phyloP scores from a whole-genome alignment of 495 filamentous ascomycete species.

The Sphaerosporella brunnea region DNA sequence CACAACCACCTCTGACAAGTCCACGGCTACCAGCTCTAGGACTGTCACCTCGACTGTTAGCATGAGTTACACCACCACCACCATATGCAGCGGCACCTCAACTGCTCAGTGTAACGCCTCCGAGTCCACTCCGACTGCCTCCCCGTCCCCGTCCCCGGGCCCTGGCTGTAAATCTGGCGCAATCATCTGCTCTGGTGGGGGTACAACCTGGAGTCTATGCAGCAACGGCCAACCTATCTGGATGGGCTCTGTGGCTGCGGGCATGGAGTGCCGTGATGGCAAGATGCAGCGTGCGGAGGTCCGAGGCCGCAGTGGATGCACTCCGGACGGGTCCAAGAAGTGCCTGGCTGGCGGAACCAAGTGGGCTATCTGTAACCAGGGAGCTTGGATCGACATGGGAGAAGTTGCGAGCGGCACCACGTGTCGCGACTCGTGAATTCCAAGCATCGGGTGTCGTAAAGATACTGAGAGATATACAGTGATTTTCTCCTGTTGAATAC shows the following conservation, averaged over 20 bases:
- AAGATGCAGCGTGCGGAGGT: background rate
- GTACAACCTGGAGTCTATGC: background rate
- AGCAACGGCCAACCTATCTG: background rate
- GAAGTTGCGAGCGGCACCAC: background rate
- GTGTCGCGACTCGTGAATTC: background rate
- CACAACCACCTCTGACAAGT: too few species aligned
- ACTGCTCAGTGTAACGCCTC: too few species aligned
- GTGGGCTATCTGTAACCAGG: background rate
- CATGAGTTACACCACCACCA: too few species aligned
- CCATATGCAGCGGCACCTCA: too few species aligned
- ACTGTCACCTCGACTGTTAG: too few species aligned
- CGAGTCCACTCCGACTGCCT: too few species aligned
- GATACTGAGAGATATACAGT: background rate
- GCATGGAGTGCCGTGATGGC: background rate
- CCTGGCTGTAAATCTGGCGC: too few species aligned
- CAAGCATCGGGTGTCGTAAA: background rate
- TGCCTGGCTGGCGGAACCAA: background rate
- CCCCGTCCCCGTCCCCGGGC: too few species aligned
- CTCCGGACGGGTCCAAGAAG: background rate
- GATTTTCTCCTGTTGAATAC: too few species aligned
- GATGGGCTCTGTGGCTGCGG: background rate
- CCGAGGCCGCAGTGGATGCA: background rate
- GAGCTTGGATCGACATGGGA: background rate
- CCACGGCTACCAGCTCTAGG: too few species aligned
- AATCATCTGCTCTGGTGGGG: background rate